A percentile compares a stretch with the other conserved stretches of the same genome.
Conservation (phyloP, 179 eudicot species). For the Kewa caespitosa region DNA sequence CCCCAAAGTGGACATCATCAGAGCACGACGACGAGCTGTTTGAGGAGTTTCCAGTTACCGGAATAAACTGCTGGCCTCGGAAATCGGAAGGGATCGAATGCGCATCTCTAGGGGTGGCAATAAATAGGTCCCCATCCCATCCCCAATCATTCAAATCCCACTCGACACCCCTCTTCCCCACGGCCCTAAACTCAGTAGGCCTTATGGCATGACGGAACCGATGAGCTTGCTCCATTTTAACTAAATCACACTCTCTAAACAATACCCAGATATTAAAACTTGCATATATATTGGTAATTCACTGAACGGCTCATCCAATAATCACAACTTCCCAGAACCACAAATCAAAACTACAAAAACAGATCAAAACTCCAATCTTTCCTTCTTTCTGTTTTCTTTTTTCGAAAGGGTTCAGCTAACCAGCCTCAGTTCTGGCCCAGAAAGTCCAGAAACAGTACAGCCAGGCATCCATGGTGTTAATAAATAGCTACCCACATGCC, state of each 20-base stretch:
- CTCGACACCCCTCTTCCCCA: slow-evolving; percentile 51
- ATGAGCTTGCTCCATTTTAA: slow-evolving; percentile 38
- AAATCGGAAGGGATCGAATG: slow-evolving; percentile 32
- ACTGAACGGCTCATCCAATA: not conserved
- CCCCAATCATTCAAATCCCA: slow-evolving; percentile 88
- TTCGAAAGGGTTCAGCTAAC: slow-evolving; percentile 18
- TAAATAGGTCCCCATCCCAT: slow-evolving; percentile 83
- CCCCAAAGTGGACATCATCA: slow-evolving; percentile 37
- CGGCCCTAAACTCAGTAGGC: slow-evolving; percentile 35
- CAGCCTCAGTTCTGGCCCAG: slow-evolving; percentile 30
- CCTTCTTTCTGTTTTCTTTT: too few species aligned
- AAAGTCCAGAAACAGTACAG: slow-evolving; percentile 36
- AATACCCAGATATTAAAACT: not conserved
- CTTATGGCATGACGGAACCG: slow-evolving; percentile 36
- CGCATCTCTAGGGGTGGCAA: slow-evolving; percentile 55
- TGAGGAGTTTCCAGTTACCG: slow-evolving; percentile 34
- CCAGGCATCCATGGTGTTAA: slow-evolving; percentile 39
- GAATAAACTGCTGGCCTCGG: slow-evolving; percentile 38
- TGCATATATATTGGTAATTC: not conserved
- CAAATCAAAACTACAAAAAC: slow-evolving; percentile 1
- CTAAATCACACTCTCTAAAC: not conserved
- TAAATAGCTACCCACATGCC: slow-evolving; percentile 31
- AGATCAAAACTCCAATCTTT: slow-evolving; percentile 23
- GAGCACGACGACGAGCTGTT: slow-evolving; percentile 62
- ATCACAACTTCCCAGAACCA: not conserved